Evolutionary conservation across 2,329 filamentous ascomycete species (phyloP), one percentile per base, ranked within the genome.

Genomic region (Penicillium sp.): DNA sequence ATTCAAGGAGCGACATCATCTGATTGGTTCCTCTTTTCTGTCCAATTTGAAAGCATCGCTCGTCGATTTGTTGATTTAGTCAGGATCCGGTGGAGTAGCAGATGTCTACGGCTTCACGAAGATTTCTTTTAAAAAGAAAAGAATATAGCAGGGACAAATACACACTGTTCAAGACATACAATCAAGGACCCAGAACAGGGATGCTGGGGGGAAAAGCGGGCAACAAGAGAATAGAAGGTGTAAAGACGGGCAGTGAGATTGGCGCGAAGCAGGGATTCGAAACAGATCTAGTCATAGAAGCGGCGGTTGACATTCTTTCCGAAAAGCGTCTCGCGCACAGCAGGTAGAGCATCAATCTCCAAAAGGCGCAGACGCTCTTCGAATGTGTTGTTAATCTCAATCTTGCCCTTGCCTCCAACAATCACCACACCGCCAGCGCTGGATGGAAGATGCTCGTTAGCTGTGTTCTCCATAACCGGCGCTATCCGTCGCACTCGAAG

Each of bases 381-480:
- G 60, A 97, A 87, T 47, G 93, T 97, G 77, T 98, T 97, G 81
- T 96, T 90, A 71, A 98, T 91, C 64, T 95, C 90, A 68, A 98
- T 97, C 79, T 91, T 96, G 68, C 93, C 93, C 56, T 78, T 79
- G 58, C 86, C 85, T 56, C 90, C 89, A 47, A 95, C 73, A 56
- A 98, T 83, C 49, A 81, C 69, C 49, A 95, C 78, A 62, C 93
- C 93, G 51, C 93, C 93, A 51, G 90, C 79, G 63, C 93, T 97
- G 51, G 40, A 26, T 24, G 7, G 29, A 33, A 25, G 27, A 35
- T 13, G 12, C 4, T 9, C 27, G 24, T 43, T 35, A 43, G 40
- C 13, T 8, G 18, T 9, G 18, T 18, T 18, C 18, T 3, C 18
- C 18, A 18, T 18, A 18, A 3, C 18, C 18, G 18, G 18, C 18